phyloP scores from a whole-genome alignment of 1,284 basidiomycete species.

The Coniferiporia weirii region DNA sequence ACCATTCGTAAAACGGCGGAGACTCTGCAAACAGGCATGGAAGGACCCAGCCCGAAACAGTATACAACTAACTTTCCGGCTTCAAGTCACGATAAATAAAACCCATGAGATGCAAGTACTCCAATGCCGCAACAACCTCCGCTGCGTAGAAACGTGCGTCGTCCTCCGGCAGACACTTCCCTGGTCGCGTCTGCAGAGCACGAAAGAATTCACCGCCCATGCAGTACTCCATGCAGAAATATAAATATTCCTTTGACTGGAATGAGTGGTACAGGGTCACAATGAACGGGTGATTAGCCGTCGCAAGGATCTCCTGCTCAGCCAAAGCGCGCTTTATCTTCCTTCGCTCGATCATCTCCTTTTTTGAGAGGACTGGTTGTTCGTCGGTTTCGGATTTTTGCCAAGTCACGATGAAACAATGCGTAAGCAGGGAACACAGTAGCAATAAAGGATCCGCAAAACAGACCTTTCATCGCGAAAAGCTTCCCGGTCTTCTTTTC shows the following conservation, averaged over 20 bases:
- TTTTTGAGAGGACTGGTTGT: constrained; percentile 91
- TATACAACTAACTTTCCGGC: constrained; percentile 74
- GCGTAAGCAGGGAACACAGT: constrained; percentile 17
- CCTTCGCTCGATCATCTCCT: constrained; percentile 97
- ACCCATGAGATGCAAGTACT: constrained; percentile 98
- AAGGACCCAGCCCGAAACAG: background rate
- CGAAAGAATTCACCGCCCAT: constrained; percentile 99
- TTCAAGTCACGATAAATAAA: constrained; percentile 99
- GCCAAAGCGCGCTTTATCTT: constrained; percentile 97
- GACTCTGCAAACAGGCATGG: background rate
- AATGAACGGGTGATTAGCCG: constrained; percentile 96
- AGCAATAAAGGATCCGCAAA: constrained; percentile 4
- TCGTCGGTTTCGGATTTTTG: no score
- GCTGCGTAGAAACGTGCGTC: constrained; percentile 97
- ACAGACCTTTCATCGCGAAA: constrained; percentile 93
- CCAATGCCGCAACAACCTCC: constrained; percentile 95
- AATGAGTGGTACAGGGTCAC: constrained; percentile 97
- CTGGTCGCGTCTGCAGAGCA: constrained; percentile 89
- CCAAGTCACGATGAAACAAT: no score
- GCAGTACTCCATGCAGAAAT: constrained; percentile 99
- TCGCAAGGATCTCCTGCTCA: constrained; percentile 95
- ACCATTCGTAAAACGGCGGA: background rate
- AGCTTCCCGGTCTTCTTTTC: constrained; percentile 94
- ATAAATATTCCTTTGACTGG: constrained; percentile 95
- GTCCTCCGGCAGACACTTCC: constrained; percentile 93